Conservation (phyloP, 768 basidiomycete genomes). For the Tulasnella sp. region DNA sequence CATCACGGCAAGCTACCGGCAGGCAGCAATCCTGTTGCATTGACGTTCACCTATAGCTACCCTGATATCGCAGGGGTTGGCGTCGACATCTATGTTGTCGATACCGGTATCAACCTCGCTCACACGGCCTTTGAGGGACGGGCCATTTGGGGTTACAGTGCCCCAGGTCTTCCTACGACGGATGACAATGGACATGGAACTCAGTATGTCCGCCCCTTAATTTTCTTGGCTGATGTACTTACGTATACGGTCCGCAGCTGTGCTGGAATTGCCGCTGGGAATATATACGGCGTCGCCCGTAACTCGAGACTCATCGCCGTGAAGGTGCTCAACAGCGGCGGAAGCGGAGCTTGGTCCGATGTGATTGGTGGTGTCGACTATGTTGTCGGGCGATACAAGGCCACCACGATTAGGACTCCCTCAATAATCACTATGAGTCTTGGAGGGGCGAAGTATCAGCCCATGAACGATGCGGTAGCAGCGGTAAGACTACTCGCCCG, state of each 20-base stretch:
- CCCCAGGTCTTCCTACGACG: background rate
- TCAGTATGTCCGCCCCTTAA: too few relatives aligned
- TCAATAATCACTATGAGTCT: background rate
- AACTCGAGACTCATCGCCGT: too few relatives aligned
- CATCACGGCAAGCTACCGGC: background rate
- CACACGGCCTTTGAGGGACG: slow-evolving; percentile 14
- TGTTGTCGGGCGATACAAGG: too few relatives aligned
- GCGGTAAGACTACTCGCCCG: background rate
- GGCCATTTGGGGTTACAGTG: slow-evolving; percentile 5
- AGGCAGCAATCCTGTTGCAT: background rate
- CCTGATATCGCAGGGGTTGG: background rate
- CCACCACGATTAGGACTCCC: too few relatives aligned
- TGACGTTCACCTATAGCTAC: slow-evolving; percentile 15
- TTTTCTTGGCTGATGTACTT: too few relatives aligned
- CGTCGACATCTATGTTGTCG: slow-evolving; percentile 31
- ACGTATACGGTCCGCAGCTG: too few relatives aligned
- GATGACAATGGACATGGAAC: slow-evolving; percentile 16
- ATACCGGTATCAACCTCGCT: slow-evolving; percentile 16
- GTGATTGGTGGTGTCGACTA: too few relatives aligned
- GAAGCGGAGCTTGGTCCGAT: too few relatives aligned
- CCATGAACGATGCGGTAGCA: background rate
- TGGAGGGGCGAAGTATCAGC: background rate
- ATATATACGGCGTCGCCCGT: too few relatives aligned
- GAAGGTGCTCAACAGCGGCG: too few relatives aligned
- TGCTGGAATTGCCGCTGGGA: too few relatives aligned